These are phyloP conservation scores for Drechslera avenae DNA, from an alignment of 2,329 filamentous ascomycete genomes.

Conservation along the genomic window DNA sequence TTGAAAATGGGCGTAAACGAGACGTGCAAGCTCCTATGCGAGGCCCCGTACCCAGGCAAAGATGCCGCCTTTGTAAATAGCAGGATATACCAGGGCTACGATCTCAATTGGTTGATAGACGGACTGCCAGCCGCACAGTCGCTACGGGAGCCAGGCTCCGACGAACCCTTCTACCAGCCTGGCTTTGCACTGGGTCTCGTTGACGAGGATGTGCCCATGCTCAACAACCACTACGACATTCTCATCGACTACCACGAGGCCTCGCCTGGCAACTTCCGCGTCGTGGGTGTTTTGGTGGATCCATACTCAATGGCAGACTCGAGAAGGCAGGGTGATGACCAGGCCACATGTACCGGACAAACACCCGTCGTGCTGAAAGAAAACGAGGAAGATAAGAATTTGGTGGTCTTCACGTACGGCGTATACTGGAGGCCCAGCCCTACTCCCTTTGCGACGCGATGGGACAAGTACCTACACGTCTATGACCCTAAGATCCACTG, in stretches of 20 bases:
- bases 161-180: slow-evolving; percentile 84
- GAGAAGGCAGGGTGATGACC: slow-evolving; percentile 56
- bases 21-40: slow-evolving; percentile 82
- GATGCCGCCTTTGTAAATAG: slow-evolving; percentile 80
- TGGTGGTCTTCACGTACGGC: slow-evolving; percentile 86
- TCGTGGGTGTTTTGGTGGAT: slow-evolving; percentile 89
- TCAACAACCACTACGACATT: slow-evolving; percentile 98
- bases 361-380: slow-evolving; percentile 69
- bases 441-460: slow-evolving; percentile 93
- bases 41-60: slow-evolving; percentile 67
- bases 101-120: slow-evolving; percentile 94
- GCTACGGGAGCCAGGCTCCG: slow-evolving; percentile 75
- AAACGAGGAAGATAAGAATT: slow-evolving; percentile 60
- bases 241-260: slow-evolving; percentile 89
- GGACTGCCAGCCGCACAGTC: slow-evolving; percentile 88
- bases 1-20: slow-evolving; percentile 86
- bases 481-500: slow-evolving; percentile 98
- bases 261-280: slow-evolving; percentile 72
- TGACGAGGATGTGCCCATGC: slow-evolving; percentile 60
- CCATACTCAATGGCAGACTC: slow-evolving; percentile 72
- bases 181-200: slow-evolving; percentile 79
- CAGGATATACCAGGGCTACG: slow-evolving; percentile 83
- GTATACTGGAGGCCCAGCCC: slow-evolving; percentile 84
- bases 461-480: slow-evolving; percentile 98
- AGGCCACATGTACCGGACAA: slow-evolving; percentile 67